These are phyloP conservation scores for Candida arabinofermentans DNA, from an alignment of 805 yeast species.

Conservation along the genomic window DNA sequence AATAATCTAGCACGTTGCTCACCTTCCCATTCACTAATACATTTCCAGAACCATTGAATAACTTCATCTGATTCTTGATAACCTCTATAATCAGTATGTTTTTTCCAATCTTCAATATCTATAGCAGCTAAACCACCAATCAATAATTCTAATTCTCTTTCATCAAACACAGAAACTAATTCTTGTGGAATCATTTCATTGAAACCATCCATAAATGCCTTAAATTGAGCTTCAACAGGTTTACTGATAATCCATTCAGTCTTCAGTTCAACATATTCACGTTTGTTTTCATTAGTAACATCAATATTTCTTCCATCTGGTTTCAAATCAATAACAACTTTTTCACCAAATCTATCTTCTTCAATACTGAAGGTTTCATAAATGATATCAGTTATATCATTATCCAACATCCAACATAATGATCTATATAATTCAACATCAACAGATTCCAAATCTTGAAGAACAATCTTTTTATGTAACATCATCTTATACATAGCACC, in stretches of 20 bases:
- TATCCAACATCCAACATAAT: constrained; percentile 91
- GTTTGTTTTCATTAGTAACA: constrained; percentile 91
- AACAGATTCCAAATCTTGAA: constrained; percentile 98
- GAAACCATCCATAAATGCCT: constrained; percentile 95
- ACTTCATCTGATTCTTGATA: constrained; percentile 95
- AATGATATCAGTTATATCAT: constrained; percentile 84
- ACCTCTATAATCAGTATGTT: constrained; percentile 97
- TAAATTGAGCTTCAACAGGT: constrained; percentile 93
- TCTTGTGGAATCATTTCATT: constrained; percentile 97
- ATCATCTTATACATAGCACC: constrained; percentile 98
- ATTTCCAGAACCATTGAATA: constrained; percentile 98
- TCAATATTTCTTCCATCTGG: constrained; percentile 84
- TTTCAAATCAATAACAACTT: constrained; percentile 83
- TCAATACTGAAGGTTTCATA: constrained; percentile 82
- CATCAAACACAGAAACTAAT: constrained; percentile 93
- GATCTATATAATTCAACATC: constrained; percentile 96
- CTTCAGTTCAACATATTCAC: constrained; percentile 89
- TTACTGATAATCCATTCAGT: constrained; percentile 94
- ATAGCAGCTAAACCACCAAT: constrained; percentile 98
- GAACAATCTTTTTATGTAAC: constrained; percentile 87
- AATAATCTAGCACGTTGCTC: constrained; percentile 94
- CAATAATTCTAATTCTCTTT: constrained; percentile 91
- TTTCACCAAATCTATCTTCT: constrained; percentile 94
- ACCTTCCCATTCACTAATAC: constrained; percentile 89
- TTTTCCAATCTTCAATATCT: constrained; percentile 98